These are phyloP conservation scores for Hemerocallis citrina DNA, from an alignment of 106 monocot genomes.

Conservation along the genomic window DNA sequence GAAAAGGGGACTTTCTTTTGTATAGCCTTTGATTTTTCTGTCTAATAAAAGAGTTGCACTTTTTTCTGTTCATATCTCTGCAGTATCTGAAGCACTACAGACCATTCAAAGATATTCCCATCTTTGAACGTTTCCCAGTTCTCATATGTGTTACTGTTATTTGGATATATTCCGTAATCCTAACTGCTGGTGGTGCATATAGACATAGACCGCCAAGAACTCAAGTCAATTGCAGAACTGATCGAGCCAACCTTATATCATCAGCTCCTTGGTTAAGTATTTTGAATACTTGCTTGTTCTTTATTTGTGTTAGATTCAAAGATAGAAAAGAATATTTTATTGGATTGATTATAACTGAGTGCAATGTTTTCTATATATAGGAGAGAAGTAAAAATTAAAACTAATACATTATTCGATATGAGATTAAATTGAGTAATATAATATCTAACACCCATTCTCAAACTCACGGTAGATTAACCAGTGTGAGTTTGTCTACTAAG, in stretches of 20 bases:
- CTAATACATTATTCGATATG: no score
- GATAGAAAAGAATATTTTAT: no score
- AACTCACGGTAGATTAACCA: no score
- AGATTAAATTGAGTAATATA: no score
- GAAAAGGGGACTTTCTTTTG: neutral
- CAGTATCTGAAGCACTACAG: constrained; percentile 82
- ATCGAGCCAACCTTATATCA: constrained; percentile 57
- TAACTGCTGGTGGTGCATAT: constrained; percentile 64
- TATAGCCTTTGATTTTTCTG: neutral
- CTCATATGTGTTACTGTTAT: constrained; percentile 37
- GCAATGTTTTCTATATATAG: no score
- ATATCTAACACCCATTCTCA: no score
- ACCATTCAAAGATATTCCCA: constrained; percentile 50
- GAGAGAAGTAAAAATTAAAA: no score
- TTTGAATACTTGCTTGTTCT: neutral
- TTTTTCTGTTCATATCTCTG: constrained; percentile 10
- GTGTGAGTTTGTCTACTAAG: no score
- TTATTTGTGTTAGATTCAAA: no score
- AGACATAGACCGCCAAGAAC: constrained; percentile 37
- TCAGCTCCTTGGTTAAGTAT: constrained; percentile 57
- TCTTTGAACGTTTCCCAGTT: constrained; percentile 70
- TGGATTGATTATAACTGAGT: no score
- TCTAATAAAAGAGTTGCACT: neutral
- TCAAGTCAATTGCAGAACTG: constrained; percentile 55
- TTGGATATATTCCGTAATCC: constrained; percentile 47